phyloP scores from a whole-genome alignment of 495 filamentous ascomycete genomes.

The Chaetomium cochliodes region DNA sequence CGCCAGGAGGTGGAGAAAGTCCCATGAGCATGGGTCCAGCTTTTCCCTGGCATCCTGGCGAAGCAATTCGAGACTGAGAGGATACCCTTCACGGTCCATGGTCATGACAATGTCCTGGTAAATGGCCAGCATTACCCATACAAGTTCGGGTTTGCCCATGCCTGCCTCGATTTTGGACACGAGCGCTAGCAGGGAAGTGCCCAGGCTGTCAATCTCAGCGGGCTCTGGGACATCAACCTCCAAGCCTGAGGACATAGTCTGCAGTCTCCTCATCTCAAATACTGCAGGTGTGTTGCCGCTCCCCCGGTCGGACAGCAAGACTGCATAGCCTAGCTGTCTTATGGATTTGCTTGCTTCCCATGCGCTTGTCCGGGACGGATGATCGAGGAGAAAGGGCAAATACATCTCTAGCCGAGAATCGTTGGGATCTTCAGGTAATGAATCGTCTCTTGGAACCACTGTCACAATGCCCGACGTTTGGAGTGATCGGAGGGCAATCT shows the following conservation, averaged over 20 bases:
- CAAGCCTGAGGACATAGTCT: slow-evolving; percentile 28
- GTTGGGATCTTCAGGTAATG: not conserved
- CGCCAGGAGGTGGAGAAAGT: slow-evolving; percentile 60
- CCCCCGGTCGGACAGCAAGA: slow-evolving; percentile 46
- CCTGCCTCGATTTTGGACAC: slow-evolving; percentile 18
- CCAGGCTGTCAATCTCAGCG: slow-evolving; percentile 14
- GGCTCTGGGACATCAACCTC: slow-evolving; percentile 17
- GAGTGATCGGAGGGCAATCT: slow-evolving; percentile 44
- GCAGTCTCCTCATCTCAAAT: slow-evolving; percentile 35
- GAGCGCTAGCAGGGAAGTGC: slow-evolving; percentile 8
- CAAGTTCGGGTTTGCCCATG: slow-evolving; percentile 13
- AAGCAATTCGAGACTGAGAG: slow-evolving; percentile 33
- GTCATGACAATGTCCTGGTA: slow-evolving; percentile 46
- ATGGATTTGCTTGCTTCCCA: slow-evolving; percentile 59
- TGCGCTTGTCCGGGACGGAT: slow-evolving; percentile 56
- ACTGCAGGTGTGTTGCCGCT: slow-evolving; percentile 18
- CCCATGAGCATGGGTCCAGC: slow-evolving; percentile 49
- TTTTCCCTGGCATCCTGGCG: slow-evolving; percentile 23
- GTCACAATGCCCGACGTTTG: not conserved
- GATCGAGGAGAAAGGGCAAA: slow-evolving; percentile 59
- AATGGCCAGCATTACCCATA: slow-evolving; percentile 44
- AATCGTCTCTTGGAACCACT: not conserved
- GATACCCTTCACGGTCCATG: slow-evolving; percentile 27
- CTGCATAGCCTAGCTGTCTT: slow-evolving; percentile 59
- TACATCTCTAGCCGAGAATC: slow-evolving; percentile 48